Base-by-base conservation (phyloP, 257 asterid genomes). In the Parsonsia alboflavescens region DNA sequence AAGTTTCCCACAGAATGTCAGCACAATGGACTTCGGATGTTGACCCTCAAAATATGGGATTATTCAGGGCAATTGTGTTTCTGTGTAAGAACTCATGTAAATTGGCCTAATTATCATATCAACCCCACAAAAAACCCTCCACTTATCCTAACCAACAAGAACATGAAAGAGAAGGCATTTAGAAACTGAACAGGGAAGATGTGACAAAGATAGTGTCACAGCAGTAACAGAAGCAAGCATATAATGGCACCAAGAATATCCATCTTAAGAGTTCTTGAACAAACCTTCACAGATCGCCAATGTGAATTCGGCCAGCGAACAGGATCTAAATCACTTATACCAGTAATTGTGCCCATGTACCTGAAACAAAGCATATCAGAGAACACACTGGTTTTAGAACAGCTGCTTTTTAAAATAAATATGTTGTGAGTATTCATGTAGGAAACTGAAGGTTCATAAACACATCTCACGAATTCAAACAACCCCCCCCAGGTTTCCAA, bases 281-380 rank as follows among this genome's bases (percentile, higher is more conserved):
- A 65, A 79, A 92, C 96, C 96, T 92, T 90, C 70, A 92, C 96
- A 3, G 98, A 90, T 63, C 97, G 96, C 97, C 96, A 92, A 79
- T 92, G 96, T 10, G 98, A 92, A 82, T 83, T 92, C n/a, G 89
- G 91, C 97, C 98, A 92, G 76, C 96, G 96, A 80, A 80, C 96
- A 62, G 96, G 89, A 84, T 92, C 98, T 81, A 90, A 80, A 76
- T 92, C 98, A 74, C 94, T 71, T 70, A 92, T 86, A 69, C 96
- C 96, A 19, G 98, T 92, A 73, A 92, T 86, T 59, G 98, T 90
- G 52, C 97, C 98, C 96, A 92, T 90, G 80, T 92, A 92, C 89
- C 97, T 92, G 82, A 81, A 77, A 46, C 75, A 56, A 73, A 70
- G 48, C 68, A 73, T 24, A 71, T 5, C 46, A 64, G 39, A 33